These are phyloP conservation scores for Stephanodiscus minutulus DNA, from an alignment of 108 stramenopile species.

Conservation along the genomic window DNA sequence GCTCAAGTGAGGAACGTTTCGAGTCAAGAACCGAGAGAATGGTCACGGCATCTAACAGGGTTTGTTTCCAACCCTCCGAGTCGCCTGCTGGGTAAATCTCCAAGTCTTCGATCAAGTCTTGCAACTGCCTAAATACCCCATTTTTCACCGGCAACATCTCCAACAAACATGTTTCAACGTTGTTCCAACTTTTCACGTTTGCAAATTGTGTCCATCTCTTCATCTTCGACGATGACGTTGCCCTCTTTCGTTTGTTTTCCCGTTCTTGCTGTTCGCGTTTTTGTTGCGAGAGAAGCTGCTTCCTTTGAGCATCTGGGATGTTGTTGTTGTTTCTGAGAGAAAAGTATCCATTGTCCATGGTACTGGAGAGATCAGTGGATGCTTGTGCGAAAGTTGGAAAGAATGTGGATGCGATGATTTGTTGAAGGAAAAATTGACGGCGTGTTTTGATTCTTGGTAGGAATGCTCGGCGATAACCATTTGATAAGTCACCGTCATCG, in stretches of 20 bases:
- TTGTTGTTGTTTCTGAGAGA: slow-evolving; percentile 49
- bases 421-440: slow-evolving; percentile 29
- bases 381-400: slow-evolving; percentile 18
- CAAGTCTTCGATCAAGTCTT: slow-evolving; percentile 55
- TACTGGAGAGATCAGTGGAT: slow-evolving; percentile 7
- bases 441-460: slow-evolving; percentile 20
- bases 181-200: slow-evolving; percentile 36
- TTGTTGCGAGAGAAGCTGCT: slow-evolving; percentile 17
- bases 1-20: slow-evolving; percentile 67
- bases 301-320: slow-evolving; percentile 30
- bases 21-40: slow-evolving; percentile 53
- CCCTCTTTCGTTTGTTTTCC: slow-evolving; percentile 24
- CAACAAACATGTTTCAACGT: slow-evolving; percentile 61
- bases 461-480: not conserved
- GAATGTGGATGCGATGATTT: slow-evolving; percentile 28
- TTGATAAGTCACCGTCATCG: slow-evolving; percentile 8
- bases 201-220: slow-evolving; percentile 48
- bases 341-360: slow-evolving; percentile 29
- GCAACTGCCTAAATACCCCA: slow-evolving; percentile 63
- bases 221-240: slow-evolving; percentile 2
- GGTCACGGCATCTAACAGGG: slow-evolving; percentile 35
- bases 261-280: slow-evolving; percentile 29
- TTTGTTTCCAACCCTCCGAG: slow-evolving; percentile 49
- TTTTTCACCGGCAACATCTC: slow-evolving; percentile 77
- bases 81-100: slow-evolving; percentile 14